A percentile compares a stretch with the other conserved stretches of the same genome.
Conservation (phyloP, 2,329 filamentous ascomycete species). For the Cyanodermella asteris region DNA sequence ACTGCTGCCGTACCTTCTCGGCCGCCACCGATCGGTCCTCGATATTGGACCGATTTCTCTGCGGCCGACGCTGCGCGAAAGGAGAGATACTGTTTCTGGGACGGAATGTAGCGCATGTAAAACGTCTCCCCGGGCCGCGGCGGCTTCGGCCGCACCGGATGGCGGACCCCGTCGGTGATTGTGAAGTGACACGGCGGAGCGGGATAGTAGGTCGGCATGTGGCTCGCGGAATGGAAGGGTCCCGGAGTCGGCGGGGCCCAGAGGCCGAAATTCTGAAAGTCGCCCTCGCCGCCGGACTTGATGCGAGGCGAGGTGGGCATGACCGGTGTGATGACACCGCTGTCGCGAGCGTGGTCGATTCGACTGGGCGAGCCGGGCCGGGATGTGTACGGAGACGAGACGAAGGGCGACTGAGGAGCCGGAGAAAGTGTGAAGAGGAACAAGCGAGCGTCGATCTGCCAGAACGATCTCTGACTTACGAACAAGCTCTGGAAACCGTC, state of each 20-base stretch:
- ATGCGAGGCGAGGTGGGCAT: constrained; percentile 9
- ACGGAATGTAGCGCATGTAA: constrained; percentile 72
- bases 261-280: constrained; percentile 9
- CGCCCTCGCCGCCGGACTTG: constrained; percentile 3
- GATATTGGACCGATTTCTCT: constrained; percentile 38
- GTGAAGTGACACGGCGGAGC: constrained; percentile 64
- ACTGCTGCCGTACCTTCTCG: constrained; percentile 13
- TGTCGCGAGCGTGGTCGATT: constrained; percentile 9
- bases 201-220: constrained; percentile 79
- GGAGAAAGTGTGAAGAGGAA: constrained; percentile 74
- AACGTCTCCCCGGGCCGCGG: constrained; percentile 79
- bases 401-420: constrained; percentile 25
- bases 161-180: constrained; percentile 55
- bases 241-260: constrained; percentile 26
- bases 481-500: constrained; percentile 64
- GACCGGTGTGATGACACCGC: constrained; percentile 7
- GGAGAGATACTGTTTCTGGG: constrained; percentile 61
- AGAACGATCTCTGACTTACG: constrained; percentile 59
- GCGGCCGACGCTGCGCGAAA: constrained; percentile 66
- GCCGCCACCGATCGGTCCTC: too few species aligned
- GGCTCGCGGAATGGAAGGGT: constrained; percentile 61
- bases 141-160: constrained; percentile 72
- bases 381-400: constrained; percentile 28
- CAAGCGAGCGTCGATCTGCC: constrained; percentile 71
- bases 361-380: constrained; percentile 28